Evolutionary conservation across 2,329 filamentous ascomycete species (phyloP), one percentile per base, ranked within the genome.

Genomic region (Zymoseptoria passerinii): DNA sequence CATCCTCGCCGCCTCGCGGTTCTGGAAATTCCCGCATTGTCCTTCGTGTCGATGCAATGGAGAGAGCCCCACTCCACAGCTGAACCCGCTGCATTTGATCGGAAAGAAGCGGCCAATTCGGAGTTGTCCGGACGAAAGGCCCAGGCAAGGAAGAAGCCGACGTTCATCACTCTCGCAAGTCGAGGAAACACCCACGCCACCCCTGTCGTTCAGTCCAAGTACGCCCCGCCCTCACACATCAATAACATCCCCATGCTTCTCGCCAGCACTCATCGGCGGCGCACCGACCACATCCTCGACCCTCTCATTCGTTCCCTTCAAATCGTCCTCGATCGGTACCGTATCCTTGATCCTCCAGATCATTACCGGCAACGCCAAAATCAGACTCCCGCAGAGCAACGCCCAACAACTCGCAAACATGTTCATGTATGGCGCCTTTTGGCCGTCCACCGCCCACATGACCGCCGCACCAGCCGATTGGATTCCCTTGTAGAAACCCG

Each of bases 401-500:
- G 78, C 89, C 91, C 91, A 96, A 75, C 84, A 85, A 49, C 80
- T 79, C 5, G 79, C 88, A 66, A 95, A 92, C 66, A 91, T 83
- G 64, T 80, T 81, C 77, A 87, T 84, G 75, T 83, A 95, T 0
- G 85, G 76, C 29, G 81, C 80, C 48, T 82, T 76, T 35, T 80
- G 58, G 27, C 79, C 80, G 68, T 94, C 89, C 56, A 94, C 73
- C 27, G 84, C 81, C 84, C 83, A 89, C 68, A 83, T 88, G 67
- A 92, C 82, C 59, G 88, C 90, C 2, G 86, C 85, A 66, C 90
- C 90, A 18, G 89, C 89, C n/a, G 89, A 92, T 74, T 95, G 90
- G 63, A 95, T 88, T 54, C 87, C 87, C 77, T 94, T 94, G 82
- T 94, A 94, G 78, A 89, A 92, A 62, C 89, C 92, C 49, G 90